These are phyloP conservation scores for Lasiodiplodia hormozganensis DNA, from an alignment of 2,329 filamentous ascomycete genomes.

Conservation along the genomic window DNA sequence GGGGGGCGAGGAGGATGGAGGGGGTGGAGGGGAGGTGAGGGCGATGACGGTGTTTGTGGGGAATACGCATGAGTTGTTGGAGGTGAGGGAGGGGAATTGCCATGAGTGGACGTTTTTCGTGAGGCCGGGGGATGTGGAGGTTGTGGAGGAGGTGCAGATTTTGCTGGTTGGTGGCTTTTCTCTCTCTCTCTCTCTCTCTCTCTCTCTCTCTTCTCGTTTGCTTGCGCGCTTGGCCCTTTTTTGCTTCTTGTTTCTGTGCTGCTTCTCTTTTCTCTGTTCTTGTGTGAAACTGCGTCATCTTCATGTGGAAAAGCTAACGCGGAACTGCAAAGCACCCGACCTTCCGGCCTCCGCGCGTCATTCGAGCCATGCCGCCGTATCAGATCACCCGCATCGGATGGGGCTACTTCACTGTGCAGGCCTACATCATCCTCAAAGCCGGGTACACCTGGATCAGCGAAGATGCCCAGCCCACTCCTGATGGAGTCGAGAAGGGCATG, in stretches of 20 bases:
- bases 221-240: neutral
- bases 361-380: conserved; percentile 47
- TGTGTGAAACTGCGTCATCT: neutral
- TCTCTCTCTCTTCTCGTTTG: too few species aligned
- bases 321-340: conserved; percentile 47
- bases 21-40: conserved; percentile 40
- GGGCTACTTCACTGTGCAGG: conserved; percentile 51
- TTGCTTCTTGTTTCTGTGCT: neutral
- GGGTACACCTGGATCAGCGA: conserved; percentile 53
- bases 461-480: conserved; percentile 42
- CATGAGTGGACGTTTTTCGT: conserved; percentile 58
- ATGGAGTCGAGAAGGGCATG: conserved; percentile 42
- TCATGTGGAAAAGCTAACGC: neutral
- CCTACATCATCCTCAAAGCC: conserved; percentile 50
- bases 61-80: conserved; percentile 47
- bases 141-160: conserved; percentile 54
- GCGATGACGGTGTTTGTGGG: conserved; percentile 54
- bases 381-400: conserved; percentile 51
- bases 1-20: conserved; percentile 34
- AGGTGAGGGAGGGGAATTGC: conserved; percentile 40
- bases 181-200: too few species aligned
- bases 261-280: too few species aligned
- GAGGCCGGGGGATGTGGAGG: conserved; percentile 49
- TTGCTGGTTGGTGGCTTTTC: conserved; percentile 34
- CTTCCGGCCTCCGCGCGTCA: conserved; percentile 47